Conservation (phyloP, 805 yeast genomes). For the Citeromyces matritensis region DNA sequence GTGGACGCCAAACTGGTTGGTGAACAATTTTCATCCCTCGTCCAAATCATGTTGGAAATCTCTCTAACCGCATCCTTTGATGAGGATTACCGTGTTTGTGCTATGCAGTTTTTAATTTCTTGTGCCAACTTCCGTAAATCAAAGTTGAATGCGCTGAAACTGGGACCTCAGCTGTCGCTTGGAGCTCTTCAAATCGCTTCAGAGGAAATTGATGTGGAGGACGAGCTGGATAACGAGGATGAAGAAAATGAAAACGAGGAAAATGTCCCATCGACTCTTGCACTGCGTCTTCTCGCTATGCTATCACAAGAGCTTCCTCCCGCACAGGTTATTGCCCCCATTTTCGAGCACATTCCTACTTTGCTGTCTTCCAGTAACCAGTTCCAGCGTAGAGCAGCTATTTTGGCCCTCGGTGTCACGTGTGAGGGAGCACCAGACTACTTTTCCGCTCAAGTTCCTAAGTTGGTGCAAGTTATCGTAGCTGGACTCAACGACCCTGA, state of each 20-base stretch:
- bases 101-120: constrained; percentile 72
- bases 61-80: constrained; percentile 53
- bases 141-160: constrained; percentile 62
- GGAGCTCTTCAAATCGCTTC: constrained; percentile 66
- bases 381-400: constrained; percentile 77
- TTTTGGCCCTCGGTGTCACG: constrained; percentile 68
- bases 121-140: constrained; percentile 69
- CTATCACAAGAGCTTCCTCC: constrained; percentile 84
- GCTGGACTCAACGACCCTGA: constrained; percentile 67
- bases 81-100: constrained; percentile 71
- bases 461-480: constrained; percentile 57
- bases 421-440: constrained; percentile 93
- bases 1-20: constrained; percentile 72
- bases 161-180: constrained; percentile 69
- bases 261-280: constrained; percentile 61
- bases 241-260: constrained; percentile 94
- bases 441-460: constrained; percentile 58
- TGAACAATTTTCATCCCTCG: constrained; percentile 50
- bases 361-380: constrained; percentile 48
- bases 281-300: constrained; percentile 64
- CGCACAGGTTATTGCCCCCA: constrained; percentile 73
- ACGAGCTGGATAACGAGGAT: constrained; percentile 59
- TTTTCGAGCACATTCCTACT: constrained; percentile 47
- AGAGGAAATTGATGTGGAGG: constrained; percentile 63
- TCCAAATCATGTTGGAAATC: constrained; percentile 64